Conservation (phyloP, 164 flowering plant species). For the Annona squamosa region DNA sequence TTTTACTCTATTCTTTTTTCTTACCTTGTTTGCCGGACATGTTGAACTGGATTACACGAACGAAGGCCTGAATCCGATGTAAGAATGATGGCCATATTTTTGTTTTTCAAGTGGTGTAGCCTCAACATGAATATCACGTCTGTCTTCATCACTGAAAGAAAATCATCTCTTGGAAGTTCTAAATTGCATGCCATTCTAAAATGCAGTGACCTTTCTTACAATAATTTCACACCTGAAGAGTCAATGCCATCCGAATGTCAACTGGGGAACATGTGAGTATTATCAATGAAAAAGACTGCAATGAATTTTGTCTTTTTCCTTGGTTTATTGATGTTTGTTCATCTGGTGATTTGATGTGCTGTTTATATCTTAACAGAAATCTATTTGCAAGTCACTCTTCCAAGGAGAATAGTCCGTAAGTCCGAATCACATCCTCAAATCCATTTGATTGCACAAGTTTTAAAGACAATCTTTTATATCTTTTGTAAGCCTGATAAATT, state of each 20-base stretch:
- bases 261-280: conserved; percentile 12
- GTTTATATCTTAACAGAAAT: background rate
- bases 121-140: background rate
- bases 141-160: background rate
- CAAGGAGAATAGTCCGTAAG: background rate
- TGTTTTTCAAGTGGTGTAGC: background rate
- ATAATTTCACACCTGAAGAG: conserved; percentile 51
- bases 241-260: conserved; percentile 29
- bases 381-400: background rate
- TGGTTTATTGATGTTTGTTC: background rate
- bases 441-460: background rate
- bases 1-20: too few relatives aligned
- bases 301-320: background rate
- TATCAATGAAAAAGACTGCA: too few relatives aligned
- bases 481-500: background rate
- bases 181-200: background rate
- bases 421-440: background rate
- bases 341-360: background rate
- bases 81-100: background rate
- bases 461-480: background rate
- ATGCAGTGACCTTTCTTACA: conserved; percentile 81
- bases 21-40: background rate
- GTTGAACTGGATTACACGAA: background rate
- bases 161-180: background rate
- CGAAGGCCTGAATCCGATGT: background rate